These are phyloP conservation scores for Gossypium australe DNA, from an alignment of 345 rosid genomes.

Conservation along the genomic window DNA sequence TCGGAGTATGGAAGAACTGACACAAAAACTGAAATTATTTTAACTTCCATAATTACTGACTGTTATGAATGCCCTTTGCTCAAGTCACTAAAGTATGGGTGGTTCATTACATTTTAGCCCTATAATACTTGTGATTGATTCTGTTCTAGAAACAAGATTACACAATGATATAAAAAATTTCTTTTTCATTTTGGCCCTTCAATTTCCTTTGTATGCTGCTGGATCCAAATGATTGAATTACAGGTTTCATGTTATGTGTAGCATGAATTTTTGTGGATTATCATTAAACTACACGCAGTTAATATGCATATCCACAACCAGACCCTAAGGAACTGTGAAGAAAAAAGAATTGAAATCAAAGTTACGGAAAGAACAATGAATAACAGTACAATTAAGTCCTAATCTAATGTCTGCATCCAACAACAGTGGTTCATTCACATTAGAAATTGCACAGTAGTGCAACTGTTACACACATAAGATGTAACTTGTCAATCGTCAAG, in stretches of 20 bases:
- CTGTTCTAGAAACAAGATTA: background rate
- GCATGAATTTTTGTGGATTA: no score
- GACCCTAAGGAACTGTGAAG: no score
- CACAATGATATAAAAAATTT: background rate
- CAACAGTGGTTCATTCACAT: slow-evolving; percentile 1
- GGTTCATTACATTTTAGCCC: background rate
- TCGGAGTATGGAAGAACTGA: slow-evolving; percentile 13
- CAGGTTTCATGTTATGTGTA: background rate
- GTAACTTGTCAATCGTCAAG: slow-evolving; percentile 27
- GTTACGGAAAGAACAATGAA: background rate
- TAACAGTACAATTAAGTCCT: slow-evolving; percentile 7
- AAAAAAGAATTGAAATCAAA: no score
- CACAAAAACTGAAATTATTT: slow-evolving; percentile 7
- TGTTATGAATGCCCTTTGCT: background rate
- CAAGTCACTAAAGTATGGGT: background rate
- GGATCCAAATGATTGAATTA: background rate
- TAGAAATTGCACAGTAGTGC: slow-evolving; percentile 26
- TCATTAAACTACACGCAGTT: no score
- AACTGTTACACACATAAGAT: slow-evolving; percentile 15
- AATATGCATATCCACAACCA: no score
- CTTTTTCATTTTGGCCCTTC: background rate
- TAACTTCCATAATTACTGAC: slow-evolving; percentile 15
- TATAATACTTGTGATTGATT: slow-evolving; percentile 3
- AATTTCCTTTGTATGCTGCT: background rate
- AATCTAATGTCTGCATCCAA: slow-evolving; percentile 19